A percentile compares a stretch with the other conserved stretches of the same genome.
These are phyloP conservation scores for Paraleonurus japonicus DNA, from an alignment of 257 asterid genomes.

Conservation along the genomic window DNA sequence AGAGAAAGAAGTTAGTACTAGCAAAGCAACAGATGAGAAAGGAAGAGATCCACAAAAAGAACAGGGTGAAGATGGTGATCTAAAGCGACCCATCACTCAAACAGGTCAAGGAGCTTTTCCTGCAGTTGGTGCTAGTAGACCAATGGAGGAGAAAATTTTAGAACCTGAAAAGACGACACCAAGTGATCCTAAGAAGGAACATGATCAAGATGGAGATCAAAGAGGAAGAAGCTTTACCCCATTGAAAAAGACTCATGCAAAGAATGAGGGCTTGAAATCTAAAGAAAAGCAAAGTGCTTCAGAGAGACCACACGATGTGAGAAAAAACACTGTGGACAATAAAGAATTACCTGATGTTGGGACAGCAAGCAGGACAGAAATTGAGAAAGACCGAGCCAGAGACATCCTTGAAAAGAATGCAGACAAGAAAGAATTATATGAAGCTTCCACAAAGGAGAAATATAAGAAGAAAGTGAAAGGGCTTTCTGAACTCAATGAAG, in stretches of 20 bases:
- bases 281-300: constrained; percentile 26
- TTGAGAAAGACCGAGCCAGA: constrained; percentile 11
- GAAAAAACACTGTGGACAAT: constrained; percentile 13
- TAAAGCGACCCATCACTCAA: constrained; percentile 13
- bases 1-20: constrained; percentile 19
- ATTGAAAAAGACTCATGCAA: neutral
- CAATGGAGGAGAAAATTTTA: constrained; percentile 8
- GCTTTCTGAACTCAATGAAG: constrained; percentile 47
- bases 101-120: constrained; percentile 20
- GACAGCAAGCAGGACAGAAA: constrained; percentile 5
- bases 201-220: neutral
- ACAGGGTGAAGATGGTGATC: constrained; percentile 5
- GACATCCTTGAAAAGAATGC: constrained; percentile 7
- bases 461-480: constrained; percentile 37
- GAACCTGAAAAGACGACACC: constrained; percentile 21
- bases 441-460: constrained; percentile 24
- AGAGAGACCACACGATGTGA: constrained; percentile 5
- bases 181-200: constrained; percentile 5
- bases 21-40: constrained; percentile 28
- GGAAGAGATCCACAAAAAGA: neutral
- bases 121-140: neutral
- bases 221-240: constrained; percentile 25
- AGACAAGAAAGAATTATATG: constrained; percentile 16
- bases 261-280: neutral
- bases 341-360: constrained; percentile 28